Percentiles rank a stretch among this genome's conserved stretches.
Evolutionary conservation across 2,329 filamentous ascomycete genomes (phyloP).

Genomic region (Botrytis cinerea): DNA sequence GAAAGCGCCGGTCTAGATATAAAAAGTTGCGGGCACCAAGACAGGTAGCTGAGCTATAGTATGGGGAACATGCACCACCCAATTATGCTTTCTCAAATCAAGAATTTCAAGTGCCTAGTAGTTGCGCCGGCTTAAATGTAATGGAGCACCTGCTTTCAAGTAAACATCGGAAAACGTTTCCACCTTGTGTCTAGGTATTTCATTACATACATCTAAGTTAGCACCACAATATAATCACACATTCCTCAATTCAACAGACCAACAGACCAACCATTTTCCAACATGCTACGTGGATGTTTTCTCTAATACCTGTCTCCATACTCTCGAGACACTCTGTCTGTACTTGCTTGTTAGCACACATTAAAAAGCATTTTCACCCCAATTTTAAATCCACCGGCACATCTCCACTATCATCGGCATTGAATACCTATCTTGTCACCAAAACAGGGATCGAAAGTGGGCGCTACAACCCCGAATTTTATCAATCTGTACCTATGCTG

Average conservation of each 20-base stretch:
- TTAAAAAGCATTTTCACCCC: not conserved
- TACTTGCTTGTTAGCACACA: not conserved
- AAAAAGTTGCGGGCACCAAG: not conserved
- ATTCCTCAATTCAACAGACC: not conserved
- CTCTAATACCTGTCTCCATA: not conserved
- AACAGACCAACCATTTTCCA: not conserved
- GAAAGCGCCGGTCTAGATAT: not conserved
- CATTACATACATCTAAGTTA: not conserved
- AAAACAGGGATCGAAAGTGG: not conserved
- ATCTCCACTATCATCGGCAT: slow-evolving; percentile 16
- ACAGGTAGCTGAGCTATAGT: not conserved
- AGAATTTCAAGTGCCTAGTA: not conserved
- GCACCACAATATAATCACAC: not conserved
- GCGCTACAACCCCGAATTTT: not conserved
- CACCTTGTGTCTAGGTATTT: not conserved
- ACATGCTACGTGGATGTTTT: not conserved
- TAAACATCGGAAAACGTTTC: not conserved
- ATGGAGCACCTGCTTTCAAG: not conserved
- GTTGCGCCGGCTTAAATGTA: not conserved
- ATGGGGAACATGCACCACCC: not conserved
- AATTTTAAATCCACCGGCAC: slow-evolving; percentile 4
- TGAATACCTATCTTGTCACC: slow-evolving; percentile 17
- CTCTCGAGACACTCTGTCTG: too few relatives aligned
- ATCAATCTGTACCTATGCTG: not conserved
- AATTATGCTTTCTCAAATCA: not conserved